phyloP scores from a whole-genome alignment of 495 filamentous ascomycete species.

The Bryoglossum gracile region DNA sequence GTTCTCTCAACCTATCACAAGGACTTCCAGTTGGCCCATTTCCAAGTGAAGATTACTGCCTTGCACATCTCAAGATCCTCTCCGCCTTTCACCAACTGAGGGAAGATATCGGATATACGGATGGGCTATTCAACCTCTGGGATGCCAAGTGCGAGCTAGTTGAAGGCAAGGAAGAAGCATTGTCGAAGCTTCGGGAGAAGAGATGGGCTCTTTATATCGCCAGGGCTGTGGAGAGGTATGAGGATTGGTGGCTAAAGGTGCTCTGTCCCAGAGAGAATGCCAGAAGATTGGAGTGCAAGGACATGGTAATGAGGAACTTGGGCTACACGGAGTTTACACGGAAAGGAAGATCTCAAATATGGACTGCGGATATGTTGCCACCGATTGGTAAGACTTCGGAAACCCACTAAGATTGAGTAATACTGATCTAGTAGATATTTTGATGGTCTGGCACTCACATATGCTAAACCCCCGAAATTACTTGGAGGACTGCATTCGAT shows the following conservation, averaged over 20 bases:
- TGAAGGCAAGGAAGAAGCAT: constrained; percentile 22
- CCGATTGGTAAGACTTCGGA: constrained; percentile 21
- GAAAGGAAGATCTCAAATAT: constrained; percentile 11
- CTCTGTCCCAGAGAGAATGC: constrained; percentile 9
- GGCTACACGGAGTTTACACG: constrained; percentile 11
- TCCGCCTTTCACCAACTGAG: constrained; percentile 61
- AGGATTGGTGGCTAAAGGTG: constrained; percentile 55
- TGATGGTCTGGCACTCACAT: constrained; percentile 88
- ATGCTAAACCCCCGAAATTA: constrained; percentile 76
- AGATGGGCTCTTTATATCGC: constrained; percentile 73
- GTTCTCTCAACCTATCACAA: constrained; percentile 29
- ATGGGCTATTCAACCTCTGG: constrained; percentile 58
- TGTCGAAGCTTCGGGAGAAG: constrained; percentile 61
- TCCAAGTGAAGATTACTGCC: constrained; percentile 42
- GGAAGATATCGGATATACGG: constrained; percentile 53
- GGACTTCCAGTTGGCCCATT: constrained; percentile 12
- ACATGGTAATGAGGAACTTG: constrained; percentile 11
- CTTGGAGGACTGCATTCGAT: constrained; percentile 69
- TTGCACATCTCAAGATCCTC: constrained; percentile 73
- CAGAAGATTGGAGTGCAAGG: constrained; percentile 14
- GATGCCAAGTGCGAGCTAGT: constrained; percentile 37
- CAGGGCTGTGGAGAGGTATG: constrained; percentile 66
- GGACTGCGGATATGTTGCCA: constrained; percentile 25
- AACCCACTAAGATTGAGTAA: neutral
- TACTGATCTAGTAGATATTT: constrained; percentile 50